These are phyloP conservation scores for Tuctoria greenei DNA, from an alignment of 176 grass and related monocot genomes.

Conservation along the genomic window DNA sequence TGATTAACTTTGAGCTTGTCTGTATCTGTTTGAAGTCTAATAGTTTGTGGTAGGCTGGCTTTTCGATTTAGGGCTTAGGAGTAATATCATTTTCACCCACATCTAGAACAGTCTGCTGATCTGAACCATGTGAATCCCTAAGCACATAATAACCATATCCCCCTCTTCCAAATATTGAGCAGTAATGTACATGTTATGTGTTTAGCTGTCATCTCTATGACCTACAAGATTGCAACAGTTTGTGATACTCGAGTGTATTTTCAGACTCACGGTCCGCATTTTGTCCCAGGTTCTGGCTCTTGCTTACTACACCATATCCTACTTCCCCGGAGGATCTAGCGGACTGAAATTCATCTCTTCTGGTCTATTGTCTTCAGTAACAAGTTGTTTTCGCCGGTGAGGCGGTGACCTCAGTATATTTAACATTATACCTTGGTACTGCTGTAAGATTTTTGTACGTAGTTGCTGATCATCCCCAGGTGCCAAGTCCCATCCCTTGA, in stretches of 20 bases:
- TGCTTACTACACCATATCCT: conserved; percentile 87
- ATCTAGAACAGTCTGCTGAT: conserved; percentile 7
- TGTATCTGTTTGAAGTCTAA: not conserved
- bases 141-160: not conserved
- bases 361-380: conserved; percentile 57
- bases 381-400: conserved; percentile 64
- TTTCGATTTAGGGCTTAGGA: not conserved
- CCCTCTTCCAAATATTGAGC: not conserved
- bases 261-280: not conserved
- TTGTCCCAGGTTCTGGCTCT: conserved; percentile 72
- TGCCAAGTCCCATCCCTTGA: not conserved
- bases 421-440: conserved; percentile 5
- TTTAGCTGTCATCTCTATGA: not conserved
- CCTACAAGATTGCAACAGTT: not conserved
- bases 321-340: conserved; percentile 91
- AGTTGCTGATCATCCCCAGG: conserved; percentile 21
- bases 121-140: not conserved
- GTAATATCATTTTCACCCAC: not conserved
- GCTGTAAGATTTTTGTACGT: conserved; percentile 29
- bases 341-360: conserved; percentile 83
- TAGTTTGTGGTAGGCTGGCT: not conserved
- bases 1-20: not conserved
- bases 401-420: conserved; percentile 33
- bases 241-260: not conserved
- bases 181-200: not conserved